Percentiles rank a stretch among this genome's conserved stretches.
Evolutionary conservation across 768 basidiomycete species (phyloP).

Genomic region (Phanerodontia chrysosporium): DNA sequence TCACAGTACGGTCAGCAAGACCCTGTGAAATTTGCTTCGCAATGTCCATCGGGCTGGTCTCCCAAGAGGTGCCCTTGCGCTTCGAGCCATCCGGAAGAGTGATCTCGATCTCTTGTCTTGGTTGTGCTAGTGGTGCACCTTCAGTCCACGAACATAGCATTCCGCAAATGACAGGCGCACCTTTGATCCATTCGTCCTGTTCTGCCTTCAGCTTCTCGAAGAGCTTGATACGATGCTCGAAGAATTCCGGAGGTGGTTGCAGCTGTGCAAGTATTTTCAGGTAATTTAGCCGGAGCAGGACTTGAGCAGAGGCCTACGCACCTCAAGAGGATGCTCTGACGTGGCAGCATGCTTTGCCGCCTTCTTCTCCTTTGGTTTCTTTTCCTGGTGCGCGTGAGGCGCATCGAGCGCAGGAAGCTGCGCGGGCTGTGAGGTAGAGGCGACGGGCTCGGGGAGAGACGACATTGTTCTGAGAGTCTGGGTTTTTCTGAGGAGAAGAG

Average conservation of each 20-base stretch:
- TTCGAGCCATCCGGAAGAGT: conserved; percentile 85
- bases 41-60: conserved; percentile 89
- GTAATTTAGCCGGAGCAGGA: background rate
- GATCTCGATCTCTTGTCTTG: conserved; percentile 77
- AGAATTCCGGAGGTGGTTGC: conserved; percentile 79
- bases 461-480: conserved; percentile 41
- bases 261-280: conserved; percentile 40
- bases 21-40: conserved; percentile 86
- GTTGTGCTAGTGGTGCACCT: conserved; percentile 49
- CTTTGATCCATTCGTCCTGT: conserved; percentile 74
- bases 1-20: conserved; percentile 84
- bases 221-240: conserved; percentile 85
- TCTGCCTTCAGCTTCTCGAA: conserved; percentile 85
- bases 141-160: too few relatives aligned
- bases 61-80: conserved; percentile 85
- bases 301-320: conserved; percentile 24
- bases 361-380: conserved; percentile 45
- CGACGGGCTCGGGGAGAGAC: conserved; percentile 31
- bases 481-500: conserved; percentile 16
- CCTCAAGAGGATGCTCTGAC: conserved; percentile 62
- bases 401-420: conserved; percentile 41
- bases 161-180: too few relatives aligned
- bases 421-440: conserved; percentile 52
- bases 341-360: conserved; percentile 27
- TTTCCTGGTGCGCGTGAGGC: conserved; percentile 30